phyloP scores from a whole-genome alignment of 495 filamentous ascomycete species.

The Evernia prunastri region DNA sequence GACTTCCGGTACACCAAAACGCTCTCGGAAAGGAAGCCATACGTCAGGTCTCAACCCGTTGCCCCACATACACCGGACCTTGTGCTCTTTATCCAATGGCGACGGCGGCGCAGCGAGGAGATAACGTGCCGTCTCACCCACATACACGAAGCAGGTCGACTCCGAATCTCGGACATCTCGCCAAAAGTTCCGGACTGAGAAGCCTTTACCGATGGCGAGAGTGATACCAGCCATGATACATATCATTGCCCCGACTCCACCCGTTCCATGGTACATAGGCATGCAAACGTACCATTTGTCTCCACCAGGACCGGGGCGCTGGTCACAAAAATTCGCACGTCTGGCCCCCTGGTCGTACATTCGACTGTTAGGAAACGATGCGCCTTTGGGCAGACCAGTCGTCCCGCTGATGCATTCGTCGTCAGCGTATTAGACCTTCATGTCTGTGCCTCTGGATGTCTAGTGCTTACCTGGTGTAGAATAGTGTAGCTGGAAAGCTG shows the following conservation, averaged over 20 bases:
- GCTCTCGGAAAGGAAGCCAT: slow-evolving; percentile 61
- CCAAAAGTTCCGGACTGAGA: slow-evolving; percentile 70
- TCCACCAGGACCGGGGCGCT: slow-evolving; percentile 34
- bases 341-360: slow-evolving; percentile 30
- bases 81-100: slow-evolving; percentile 57
- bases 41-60: slow-evolving; percentile 76
- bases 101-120: slow-evolving; percentile 62
- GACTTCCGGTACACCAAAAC: slow-evolving; percentile 54
- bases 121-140: slow-evolving; percentile 76
- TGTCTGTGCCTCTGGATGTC: neutral
- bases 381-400: slow-evolving; percentile 60
- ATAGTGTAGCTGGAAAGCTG: slow-evolving; percentile 50
- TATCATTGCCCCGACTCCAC: slow-evolving; percentile 48
- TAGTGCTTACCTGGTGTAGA: slow-evolving; percentile 54
- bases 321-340: slow-evolving; percentile 28
- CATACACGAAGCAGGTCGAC: slow-evolving; percentile 69
- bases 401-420: slow-evolving; percentile 42
- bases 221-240: slow-evolving; percentile 52
- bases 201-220: slow-evolving; percentile 62
- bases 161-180: slow-evolving; percentile 60
- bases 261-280: slow-evolving; percentile 78
- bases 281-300: slow-evolving; percentile 72
- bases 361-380: slow-evolving; percentile 44
- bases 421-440: neutral
- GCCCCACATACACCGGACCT: slow-evolving; percentile 61